A percentile compares a stretch with the other conserved stretches of the same genome.
Evolutionary conservation across 2,329 filamentous ascomycete genomes (phyloP).

Genomic region (Penicillium italicum): DNA sequence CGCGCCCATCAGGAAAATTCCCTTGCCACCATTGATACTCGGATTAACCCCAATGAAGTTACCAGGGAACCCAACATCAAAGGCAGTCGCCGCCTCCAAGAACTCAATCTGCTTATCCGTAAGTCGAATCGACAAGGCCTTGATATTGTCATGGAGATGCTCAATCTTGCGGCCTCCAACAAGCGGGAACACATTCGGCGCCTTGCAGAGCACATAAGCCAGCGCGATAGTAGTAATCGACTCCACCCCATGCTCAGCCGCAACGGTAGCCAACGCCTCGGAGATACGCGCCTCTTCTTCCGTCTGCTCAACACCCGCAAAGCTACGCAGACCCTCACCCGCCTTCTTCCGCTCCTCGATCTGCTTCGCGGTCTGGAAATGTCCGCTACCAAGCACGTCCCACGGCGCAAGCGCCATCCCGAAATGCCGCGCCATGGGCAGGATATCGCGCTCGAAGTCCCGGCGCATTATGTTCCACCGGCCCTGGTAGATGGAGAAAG

Average conservation of each 20-base stretch:
- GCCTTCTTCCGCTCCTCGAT: slow-evolving; percentile 43
- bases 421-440: slow-evolving; percentile 41
- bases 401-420: slow-evolving; percentile 55
- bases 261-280: slow-evolving; percentile 58
- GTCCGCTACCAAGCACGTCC: slow-evolving; percentile 55
- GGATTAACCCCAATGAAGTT: slow-evolving; percentile 50
- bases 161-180: slow-evolving; percentile 67
- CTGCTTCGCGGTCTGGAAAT: slow-evolving; percentile 50
- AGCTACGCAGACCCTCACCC: slow-evolving; percentile 42
- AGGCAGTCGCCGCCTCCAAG: slow-evolving; percentile 60
- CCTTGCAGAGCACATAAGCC: slow-evolving; percentile 71
- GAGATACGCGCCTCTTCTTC: slow-evolving; percentile 53
- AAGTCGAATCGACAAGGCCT: slow-evolving; percentile 43
- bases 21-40: slow-evolving; percentile 21
- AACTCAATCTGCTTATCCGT: slow-evolving; percentile 60
- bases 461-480: slow-evolving; percentile 39
- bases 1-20: slow-evolving; percentile 1
- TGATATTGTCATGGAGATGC: slow-evolving; percentile 51
- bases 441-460: slow-evolving; percentile 43
- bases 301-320: slow-evolving; percentile 34
- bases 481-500: slow-evolving; percentile 41
- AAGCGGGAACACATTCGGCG: slow-evolving; percentile 70
- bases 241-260: slow-evolving; percentile 53
- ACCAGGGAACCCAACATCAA: slow-evolving; percentile 65
- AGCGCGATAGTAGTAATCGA: slow-evolving; percentile 62